A percentile compares a stretch with the other conserved stretches of the same genome.
phyloP scores from a whole-genome alignment of 306 rosid genomes.

The Glycine tomentella region DNA sequence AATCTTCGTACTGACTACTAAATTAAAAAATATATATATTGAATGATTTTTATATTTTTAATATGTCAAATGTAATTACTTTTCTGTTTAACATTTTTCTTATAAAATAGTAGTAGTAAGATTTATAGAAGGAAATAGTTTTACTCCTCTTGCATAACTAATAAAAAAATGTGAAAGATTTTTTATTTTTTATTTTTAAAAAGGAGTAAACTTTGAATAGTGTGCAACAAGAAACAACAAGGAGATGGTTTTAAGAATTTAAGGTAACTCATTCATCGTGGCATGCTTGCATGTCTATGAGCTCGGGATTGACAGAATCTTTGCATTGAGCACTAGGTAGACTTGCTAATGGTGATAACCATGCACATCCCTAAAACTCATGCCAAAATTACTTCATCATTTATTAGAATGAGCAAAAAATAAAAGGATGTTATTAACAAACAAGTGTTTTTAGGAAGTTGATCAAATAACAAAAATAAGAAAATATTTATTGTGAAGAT shows the following conservation, averaged over 20 bases:
- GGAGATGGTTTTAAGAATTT: background rate
- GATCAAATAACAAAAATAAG: too few species aligned
- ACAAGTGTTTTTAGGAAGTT: too few species aligned
- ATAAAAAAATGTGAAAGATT: background rate
- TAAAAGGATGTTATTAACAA: too few species aligned
- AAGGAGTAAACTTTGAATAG: background rate
- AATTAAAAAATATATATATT: background rate
- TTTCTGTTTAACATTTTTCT: background rate
- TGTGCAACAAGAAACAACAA: background rate
- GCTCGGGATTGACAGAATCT: constrained; percentile 42
- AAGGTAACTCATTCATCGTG: background rate
- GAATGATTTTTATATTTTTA: background rate
- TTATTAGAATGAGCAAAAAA: background rate
- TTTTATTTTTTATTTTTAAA: background rate
- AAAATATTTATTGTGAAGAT: too few species aligned
- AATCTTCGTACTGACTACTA: too few species aligned
- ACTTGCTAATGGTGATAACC: constrained; percentile 35
- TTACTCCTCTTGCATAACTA: background rate
- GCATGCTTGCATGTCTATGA: constrained; percentile 7
- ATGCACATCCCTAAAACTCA: constrained; percentile 37
- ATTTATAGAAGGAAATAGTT: too few species aligned
- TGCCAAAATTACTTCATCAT: constrained; percentile 24
- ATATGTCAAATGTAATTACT: background rate
- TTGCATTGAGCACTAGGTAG: constrained; percentile 33
- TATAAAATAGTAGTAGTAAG: too few species aligned